Base-by-base conservation (phyloP, 768 basidiomycete genomes). In the Macrolepiota albuminosa region DNA sequence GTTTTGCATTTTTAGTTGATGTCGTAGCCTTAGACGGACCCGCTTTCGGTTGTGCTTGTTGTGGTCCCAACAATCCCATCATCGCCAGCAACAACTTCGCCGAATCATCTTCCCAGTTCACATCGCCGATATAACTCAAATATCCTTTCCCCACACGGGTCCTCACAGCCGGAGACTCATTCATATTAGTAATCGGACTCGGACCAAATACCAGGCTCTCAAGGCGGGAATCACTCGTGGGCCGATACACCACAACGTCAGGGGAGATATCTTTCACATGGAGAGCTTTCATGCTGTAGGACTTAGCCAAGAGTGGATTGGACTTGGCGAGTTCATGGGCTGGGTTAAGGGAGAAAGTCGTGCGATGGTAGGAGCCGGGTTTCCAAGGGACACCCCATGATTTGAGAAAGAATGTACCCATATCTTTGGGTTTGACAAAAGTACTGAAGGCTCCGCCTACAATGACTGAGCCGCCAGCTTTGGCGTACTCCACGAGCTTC, bases 241-340 rank as follows among this genome's bases (percentile, higher is more conserved):
- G 62, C 18, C 39, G 48, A 59, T 81, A 80, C 0, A 80, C 57
- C 16, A 70, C 71, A 26, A 67, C 64, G 39, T 72, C 70, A 13
- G 69, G 60, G 8, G 62, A 53, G 43, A 75, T 70, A 46, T 69
- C 66, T 56, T 65, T 67, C 57, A 78, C 56, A 57, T 76, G 72
- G 5, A 77, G 62, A 0, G 76, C 71, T 64, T 79, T 80, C 77
- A 79, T 79, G 64, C 76, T 78, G 64, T 75, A 77, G 0, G 71
- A 68, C 5, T 49, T 24, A 3, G 52, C 56, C 7, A 77, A 62
- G 2, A 68, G 69, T 0, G 71, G 68, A 56, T 74, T 76, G 6
- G 58, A 56, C 59, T 67, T 69, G 0, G 68, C 71, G 4, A 75
- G 33, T 14, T 69, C 66, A 46, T 74, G 72, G 2, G 48, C 47